A percentile compares a stretch with the other conserved stretches of the same genome.
phyloP scores from a whole-genome alignment of 75 land plant species.

The Pseudotsuga menziesii region DNA sequence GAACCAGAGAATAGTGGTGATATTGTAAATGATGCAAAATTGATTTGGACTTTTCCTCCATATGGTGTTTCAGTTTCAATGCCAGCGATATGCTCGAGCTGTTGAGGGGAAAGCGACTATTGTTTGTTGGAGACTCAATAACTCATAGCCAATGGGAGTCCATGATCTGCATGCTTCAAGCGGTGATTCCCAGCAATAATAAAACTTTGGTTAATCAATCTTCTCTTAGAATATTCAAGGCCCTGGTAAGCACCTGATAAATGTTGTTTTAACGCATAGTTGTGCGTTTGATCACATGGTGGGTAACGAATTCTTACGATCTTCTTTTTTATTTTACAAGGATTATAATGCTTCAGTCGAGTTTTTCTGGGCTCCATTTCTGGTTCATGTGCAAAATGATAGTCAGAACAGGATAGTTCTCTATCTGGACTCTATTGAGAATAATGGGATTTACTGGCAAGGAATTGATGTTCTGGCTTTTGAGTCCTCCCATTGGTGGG shows the following conservation, averaged over 20 bases:
- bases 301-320: too few relatives aligned
- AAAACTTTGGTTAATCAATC: not conserved
- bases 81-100: too few relatives aligned
- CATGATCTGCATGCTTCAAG: slow-evolving; percentile 67
- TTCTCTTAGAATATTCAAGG: slow-evolving; percentile 9
- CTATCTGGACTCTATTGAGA: slow-evolving; percentile 45
- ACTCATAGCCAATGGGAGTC: slow-evolving; percentile 63
- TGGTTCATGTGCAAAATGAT: slow-evolving; percentile 51
- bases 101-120: too few relatives aligned
- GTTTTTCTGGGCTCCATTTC: slow-evolving; percentile 70
- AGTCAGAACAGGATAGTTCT: slow-evolving; percentile 25
- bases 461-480: slow-evolving; percentile 56
- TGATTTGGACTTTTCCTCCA: too few relatives aligned
- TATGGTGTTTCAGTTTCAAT: slow-evolving; percentile 32
- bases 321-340: not conserved
- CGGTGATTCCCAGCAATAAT: slow-evolving; percentile 34
- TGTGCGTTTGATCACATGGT: too few relatives aligned
- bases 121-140: too few relatives aligned
- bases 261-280: not conserved
- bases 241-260: slow-evolving; percentile 25
- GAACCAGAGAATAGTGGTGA: too few relatives aligned
- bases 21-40: too few relatives aligned
- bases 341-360: slow-evolving; percentile 75
- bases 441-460: slow-evolving; percentile 51
- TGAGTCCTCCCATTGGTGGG: slow-evolving; percentile 87